Percentiles rank a stretch among this genome's conserved stretches.
Conservation (phyloP, 2,329 filamentous ascomycete species). For the Pestalotiopsis sp. region DNA sequence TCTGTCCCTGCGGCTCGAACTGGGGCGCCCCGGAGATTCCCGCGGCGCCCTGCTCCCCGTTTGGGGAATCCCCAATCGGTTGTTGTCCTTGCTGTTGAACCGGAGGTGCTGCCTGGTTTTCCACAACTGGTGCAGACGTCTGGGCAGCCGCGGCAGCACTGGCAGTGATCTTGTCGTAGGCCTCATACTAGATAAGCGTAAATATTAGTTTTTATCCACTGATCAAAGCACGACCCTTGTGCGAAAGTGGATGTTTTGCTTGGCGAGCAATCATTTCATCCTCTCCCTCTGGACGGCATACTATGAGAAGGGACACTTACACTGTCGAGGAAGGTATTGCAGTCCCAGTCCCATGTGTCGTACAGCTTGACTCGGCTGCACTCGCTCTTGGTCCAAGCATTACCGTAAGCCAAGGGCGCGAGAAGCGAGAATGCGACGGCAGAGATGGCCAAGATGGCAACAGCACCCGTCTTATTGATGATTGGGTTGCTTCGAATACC, state of each 20-base stretch:
- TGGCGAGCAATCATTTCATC: slow-evolving; percentile 17
- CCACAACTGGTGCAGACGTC: slow-evolving; percentile 26
- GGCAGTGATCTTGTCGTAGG: slow-evolving; percentile 40
- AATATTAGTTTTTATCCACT: slow-evolving; percentile 18
- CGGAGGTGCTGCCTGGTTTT: slow-evolving; percentile 22
- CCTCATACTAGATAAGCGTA: slow-evolving; percentile 45
- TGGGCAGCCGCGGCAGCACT: slow-evolving; percentile 23
- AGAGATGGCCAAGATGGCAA: slow-evolving; percentile 73
- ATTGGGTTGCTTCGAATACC: slow-evolving; percentile 71
- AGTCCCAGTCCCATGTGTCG: slow-evolving; percentile 94
- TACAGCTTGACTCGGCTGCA: slow-evolving; percentile 89
- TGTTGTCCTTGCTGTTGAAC: slow-evolving; percentile 23
- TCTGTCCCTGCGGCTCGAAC: slow-evolving; percentile 47
- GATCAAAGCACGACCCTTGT: neutral
- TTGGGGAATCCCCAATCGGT: slow-evolving; percentile 18
- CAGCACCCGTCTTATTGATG: slow-evolving; percentile 74
- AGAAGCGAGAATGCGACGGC: slow-evolving; percentile 82
- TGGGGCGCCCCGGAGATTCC: slow-evolving; percentile 51
- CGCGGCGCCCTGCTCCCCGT: slow-evolving; percentile 22
- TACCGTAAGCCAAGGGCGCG: slow-evolving; percentile 89
- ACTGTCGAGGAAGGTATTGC: slow-evolving; percentile 85
- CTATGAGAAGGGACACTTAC: slow-evolving; percentile 64
- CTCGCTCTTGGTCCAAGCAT: slow-evolving; percentile 86
- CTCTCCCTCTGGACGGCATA: slow-evolving; percentile 38
- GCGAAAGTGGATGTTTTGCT: neutral